Conservation (phyloP, 2,329 filamentous ascomycete species). For the Pseudofabraea citricarpa region DNA sequence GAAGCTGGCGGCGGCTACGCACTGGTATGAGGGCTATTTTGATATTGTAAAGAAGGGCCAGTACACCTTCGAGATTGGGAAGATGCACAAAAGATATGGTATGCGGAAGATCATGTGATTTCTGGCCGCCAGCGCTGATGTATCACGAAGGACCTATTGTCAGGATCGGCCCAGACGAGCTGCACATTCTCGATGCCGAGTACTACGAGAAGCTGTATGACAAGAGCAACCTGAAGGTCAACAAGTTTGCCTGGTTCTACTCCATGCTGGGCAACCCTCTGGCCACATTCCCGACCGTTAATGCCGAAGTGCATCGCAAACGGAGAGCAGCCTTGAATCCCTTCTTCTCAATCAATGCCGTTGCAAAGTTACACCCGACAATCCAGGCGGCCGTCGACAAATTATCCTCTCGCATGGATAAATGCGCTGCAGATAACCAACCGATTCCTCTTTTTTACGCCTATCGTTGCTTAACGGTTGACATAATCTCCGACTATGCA, state of each 20-base stretch:
- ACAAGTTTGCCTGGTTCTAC: conserved; percentile 12
- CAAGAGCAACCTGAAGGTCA: conserved; percentile 10
- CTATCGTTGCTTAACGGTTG: conserved; percentile 6
- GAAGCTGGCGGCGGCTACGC: conserved; percentile 9
- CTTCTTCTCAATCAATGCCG: conserved; percentile 15
- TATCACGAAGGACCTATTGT: conserved; percentile 17
- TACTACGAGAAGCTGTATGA: conserved; percentile 18
- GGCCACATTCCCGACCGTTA: conserved; percentile 12
- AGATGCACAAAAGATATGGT: conserved; percentile 13
- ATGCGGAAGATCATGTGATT: background rate
- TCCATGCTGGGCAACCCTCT: conserved; percentile 8
- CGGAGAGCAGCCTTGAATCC: conserved; percentile 9
- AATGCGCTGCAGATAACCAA: conserved; percentile 7
- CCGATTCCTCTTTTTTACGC: conserved; percentile 22
- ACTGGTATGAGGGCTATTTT: conserved; percentile 11
- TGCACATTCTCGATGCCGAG: conserved; percentile 20
- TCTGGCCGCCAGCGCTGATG: background rate
- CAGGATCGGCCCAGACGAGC: conserved; percentile 23
- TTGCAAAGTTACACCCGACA: conserved; percentile 19
- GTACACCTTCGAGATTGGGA: conserved; percentile 7
- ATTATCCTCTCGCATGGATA: conserved; percentile 9
- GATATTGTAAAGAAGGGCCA: conserved; percentile 5
- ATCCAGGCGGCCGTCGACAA: conserved; percentile 19
- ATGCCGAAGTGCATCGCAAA: conserved; percentile 9
- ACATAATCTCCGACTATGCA: conserved; percentile 9